phyloP scores from a whole-genome alignment of 2,329 filamentous ascomycete species.

The Curvularia lunata region DNA sequence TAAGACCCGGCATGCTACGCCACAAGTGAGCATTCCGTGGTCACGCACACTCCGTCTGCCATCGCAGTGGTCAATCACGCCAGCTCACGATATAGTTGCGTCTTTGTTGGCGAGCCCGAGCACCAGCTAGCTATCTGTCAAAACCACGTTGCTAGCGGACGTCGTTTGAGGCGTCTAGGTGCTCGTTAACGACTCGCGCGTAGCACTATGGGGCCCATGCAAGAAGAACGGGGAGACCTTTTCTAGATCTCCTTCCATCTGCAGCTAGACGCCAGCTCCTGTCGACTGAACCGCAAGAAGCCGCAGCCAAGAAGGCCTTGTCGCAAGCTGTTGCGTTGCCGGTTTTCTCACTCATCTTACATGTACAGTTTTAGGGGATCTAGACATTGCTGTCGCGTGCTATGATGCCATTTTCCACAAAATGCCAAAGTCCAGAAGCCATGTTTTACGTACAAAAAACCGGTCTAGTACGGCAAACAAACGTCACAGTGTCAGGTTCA shows the following conservation, averaged over 20 bases:
- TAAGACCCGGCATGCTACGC: constrained; percentile 15
- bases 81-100: constrained; percentile 14
- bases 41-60: constrained; percentile 5
- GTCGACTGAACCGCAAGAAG: constrained; percentile 32
- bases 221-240: constrained; percentile 28
- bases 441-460: constrained; percentile 32
- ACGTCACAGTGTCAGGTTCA: constrained; percentile 38
- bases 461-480: constrained; percentile 12
- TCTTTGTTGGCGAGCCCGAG: constrained; percentile 13
- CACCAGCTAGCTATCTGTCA: constrained; percentile 6
- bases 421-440: constrained; percentile 18
- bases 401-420: constrained; percentile 33
- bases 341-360: neutral
- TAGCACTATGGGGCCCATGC: constrained; percentile 29
- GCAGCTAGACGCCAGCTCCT: constrained; percentile 26
- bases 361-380: constrained; percentile 10
- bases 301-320: constrained; percentile 28
- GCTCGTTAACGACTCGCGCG: constrained; percentile 18
- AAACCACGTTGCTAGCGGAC: constrained; percentile 27
- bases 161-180: constrained; percentile 13
- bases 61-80: constrained; percentile 5
- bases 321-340: neutral
- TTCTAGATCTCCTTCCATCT: constrained; percentile 36
- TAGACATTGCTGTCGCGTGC: constrained; percentile 4
- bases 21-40: constrained; percentile 11